Base-by-base conservation (phyloP, 495 filamentous ascomycete species). In the Chaetomium fimeti region DNA sequence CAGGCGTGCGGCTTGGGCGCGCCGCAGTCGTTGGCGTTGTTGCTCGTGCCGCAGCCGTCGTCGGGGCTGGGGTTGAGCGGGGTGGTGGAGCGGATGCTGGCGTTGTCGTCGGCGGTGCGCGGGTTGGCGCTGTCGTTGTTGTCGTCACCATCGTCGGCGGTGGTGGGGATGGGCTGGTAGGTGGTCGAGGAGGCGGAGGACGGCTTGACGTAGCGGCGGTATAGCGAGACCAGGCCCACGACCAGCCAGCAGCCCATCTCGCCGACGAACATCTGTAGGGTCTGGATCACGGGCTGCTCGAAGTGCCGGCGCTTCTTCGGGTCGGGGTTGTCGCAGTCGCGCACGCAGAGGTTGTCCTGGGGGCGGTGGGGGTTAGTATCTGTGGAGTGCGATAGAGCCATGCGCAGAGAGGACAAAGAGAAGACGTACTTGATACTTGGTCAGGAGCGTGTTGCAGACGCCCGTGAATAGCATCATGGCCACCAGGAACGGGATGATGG, bases 251-350 rank as follows among this genome's bases (percentile, higher is more conserved):
- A 91, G 65, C 91, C 92, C 83, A 89, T 89, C 73, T 97, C 92
- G 57, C 92, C 92, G 61, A 96, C 80, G 70, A 97, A 97, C 92
- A 97, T 97, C 71, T 94, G 92, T 0, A 88, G 84, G 12, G 94
- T 98, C 76, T 98, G 94, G 64, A 98, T 88, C 36, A 98, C 93
- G 16, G 94, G 94, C 74, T 98, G 95, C 72, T 96, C 91, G 76
- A 98, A 98, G 67, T 81, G 79, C 38, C 81, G 67, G 25, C 86
- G 84, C 57, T 87, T 84, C 36, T 79, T 83, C n/a, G 86, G 86
- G 74, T 96, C 78, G 8, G 84, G 79, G 56, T 88, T 84, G 64
- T 92, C 86, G 78, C 94, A 98, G 79, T 98, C 84, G 56, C 88
- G 84, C 20, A 98, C 89, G 78, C 94, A 98, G 88, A 95, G 89